phyloP scores from a whole-genome alignment of 2,329 filamentous ascomycete genomes.

The Westerdykella aurantiaca region DNA sequence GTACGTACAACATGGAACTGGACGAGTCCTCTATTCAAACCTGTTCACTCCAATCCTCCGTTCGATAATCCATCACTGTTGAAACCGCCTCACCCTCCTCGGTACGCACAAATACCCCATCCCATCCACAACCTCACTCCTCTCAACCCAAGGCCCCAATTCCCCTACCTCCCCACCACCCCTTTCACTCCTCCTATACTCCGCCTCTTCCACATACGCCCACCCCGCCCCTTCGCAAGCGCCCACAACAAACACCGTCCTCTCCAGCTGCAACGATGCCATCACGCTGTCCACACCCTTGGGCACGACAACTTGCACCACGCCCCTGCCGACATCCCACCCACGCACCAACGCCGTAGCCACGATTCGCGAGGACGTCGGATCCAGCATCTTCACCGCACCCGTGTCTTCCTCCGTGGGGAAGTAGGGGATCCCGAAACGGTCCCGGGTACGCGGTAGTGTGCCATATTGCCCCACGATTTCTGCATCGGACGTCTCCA shows the following conservation, averaged over 20 bases:
- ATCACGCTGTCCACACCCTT: constrained; percentile 34
- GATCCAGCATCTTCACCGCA: constrained; percentile 49
- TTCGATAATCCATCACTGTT: constrained; percentile 2
- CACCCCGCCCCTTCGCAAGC: constrained; percentile 30
- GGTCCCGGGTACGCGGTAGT: constrained; percentile 37
- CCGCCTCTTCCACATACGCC: constrained; percentile 31
- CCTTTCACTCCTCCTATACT: constrained; percentile 9
- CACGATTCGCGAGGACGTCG: constrained; percentile 53
- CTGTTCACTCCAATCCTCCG: too few relatives aligned
- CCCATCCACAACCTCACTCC: constrained; percentile 10
- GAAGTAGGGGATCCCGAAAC: constrained; percentile 59
- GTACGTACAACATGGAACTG: too few relatives aligned
- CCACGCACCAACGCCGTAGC: constrained; percentile 66
- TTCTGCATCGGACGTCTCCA: constrained; percentile 52
- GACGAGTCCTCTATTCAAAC: too few relatives aligned
- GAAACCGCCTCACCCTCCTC: constrained; percentile 29
- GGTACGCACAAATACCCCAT: constrained; percentile 29
- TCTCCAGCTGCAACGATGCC: constrained; percentile 16
- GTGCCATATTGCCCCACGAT: constrained; percentile 13
- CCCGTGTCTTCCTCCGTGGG: constrained; percentile 42
- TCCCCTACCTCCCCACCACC: constrained; percentile 3
- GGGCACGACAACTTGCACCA: constrained; percentile 63
- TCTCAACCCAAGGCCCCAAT: constrained; percentile 20
- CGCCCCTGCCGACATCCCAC: constrained; percentile 51
- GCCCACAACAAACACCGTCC: constrained; percentile 29